Evolutionary conservation across 2,329 filamentous ascomycete genomes (phyloP), one percentile per base, ranked within the genome.

Genomic region (Alternaria sp.): DNA sequence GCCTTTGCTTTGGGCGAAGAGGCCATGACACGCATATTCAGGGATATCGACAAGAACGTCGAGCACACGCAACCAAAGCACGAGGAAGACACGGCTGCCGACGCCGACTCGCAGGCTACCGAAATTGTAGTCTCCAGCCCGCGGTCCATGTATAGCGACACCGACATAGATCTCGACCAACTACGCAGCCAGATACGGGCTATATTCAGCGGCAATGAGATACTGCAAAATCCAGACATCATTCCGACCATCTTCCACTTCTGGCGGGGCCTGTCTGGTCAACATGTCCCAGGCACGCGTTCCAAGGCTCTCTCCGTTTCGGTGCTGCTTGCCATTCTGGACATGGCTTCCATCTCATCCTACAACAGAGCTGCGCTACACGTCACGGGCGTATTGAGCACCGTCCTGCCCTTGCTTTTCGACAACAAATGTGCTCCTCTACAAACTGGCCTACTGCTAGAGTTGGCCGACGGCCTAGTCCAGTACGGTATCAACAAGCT

Each of bases 1-100:
- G 86, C 91, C 5, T 94, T 96, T 78, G 88, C 90, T 1, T 79
- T 96, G 50, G 90, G 92, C 54, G 90, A 96, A 73, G 88, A 92
- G 71, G 85, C 88, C 42, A 82, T 94, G 59, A 86, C 90, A 52
- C 81, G 85, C 54, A 81, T 95, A 48, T 95, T 91, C 73, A 77
- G 72, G 13, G 68, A 77, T 57, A 71, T 78, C 14, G 72, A 74
- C 49, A 73, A 69, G 39, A 73, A 62, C n/a, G 48, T 66, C 7
- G 70, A 65, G 17, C 52, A 64, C 17, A 51, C 60, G 1, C 65
- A 61, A 21, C 39, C 58, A 23, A 65, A 62, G 54, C 55, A 62
- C 29, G 52, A 66, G 6, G 49, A 54, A 13, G 14, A 50, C 23
- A 36, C 54, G 10, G 26, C 54, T 17, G 46, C 58, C 17, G 17